Evolutionary conservation across 805 yeast species (phyloP).

Genomic region (Isabelozyma gotoi): DNA sequence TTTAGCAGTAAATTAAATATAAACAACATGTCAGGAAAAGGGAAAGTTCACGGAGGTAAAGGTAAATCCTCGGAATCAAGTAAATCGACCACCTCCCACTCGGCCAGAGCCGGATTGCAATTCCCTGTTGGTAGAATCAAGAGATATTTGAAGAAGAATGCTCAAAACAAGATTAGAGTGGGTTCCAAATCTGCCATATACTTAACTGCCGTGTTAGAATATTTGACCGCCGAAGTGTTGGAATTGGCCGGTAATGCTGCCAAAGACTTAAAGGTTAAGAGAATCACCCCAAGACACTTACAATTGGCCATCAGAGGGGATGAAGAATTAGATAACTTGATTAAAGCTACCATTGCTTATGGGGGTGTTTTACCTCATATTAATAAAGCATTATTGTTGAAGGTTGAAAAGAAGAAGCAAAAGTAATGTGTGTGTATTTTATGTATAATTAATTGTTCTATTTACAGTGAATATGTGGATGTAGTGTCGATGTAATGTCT

Average conservation of each 20-base stretch:
- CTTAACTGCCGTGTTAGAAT: slow-evolving; percentile 92
- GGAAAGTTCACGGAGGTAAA: slow-evolving; percentile 96
- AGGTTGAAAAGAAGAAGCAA: slow-evolving; percentile 62
- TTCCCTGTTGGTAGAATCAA: slow-evolving; percentile 99
- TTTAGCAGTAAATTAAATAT: not conserved
- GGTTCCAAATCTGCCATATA: slow-evolving; percentile 90
- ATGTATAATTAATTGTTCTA: slow-evolving; percentile 1
- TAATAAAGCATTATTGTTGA: slow-evolving; percentile 75
- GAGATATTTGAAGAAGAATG: slow-evolving; percentile 89
- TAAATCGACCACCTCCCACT: slow-evolving; percentile 78
- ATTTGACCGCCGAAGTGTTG: slow-evolving; percentile 93
- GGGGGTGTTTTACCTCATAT: slow-evolving; percentile 98
- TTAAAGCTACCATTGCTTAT: slow-evolving; percentile 93
- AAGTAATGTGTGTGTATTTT: slow-evolving; percentile 6
- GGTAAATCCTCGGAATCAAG: slow-evolving; percentile 81
- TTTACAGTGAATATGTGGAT: slow-evolving; percentile 2
- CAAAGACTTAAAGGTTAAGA: slow-evolving; percentile 89
- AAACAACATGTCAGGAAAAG: slow-evolving; percentile 67
- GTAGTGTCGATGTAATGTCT: no score
- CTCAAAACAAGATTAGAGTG: slow-evolving; percentile 79
- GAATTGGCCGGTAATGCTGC: slow-evolving; percentile 99
- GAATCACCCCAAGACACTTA: slow-evolving; percentile 96
- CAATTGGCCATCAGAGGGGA: slow-evolving; percentile 98
- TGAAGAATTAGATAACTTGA: slow-evolving; percentile 91
- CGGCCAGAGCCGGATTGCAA: slow-evolving; percentile 92